Conservation (phyloP, 1,139 yeast species). For the Kodamaea ohmeri region DNA sequence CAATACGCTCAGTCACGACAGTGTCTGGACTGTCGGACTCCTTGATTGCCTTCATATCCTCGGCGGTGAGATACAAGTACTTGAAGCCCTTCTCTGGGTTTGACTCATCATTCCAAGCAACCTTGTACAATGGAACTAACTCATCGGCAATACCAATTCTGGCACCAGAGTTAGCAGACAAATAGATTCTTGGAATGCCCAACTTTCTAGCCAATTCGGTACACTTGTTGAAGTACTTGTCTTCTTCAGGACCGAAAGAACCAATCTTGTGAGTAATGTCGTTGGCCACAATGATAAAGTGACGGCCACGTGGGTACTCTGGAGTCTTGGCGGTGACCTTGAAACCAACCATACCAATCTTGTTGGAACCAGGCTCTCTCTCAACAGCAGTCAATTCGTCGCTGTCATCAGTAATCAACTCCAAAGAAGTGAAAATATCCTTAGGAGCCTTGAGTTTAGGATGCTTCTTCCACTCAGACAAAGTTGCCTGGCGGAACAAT, state of each 20-base stretch:
- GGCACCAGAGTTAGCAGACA: slow-evolving; percentile 98
- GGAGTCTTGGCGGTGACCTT: slow-evolving; percentile 88
- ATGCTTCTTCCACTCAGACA: slow-evolving; percentile 77
- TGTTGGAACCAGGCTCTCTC: slow-evolving; percentile 95
- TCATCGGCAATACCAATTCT: slow-evolving; percentile 98
- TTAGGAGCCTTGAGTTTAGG: slow-evolving; percentile 65
- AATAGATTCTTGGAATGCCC: slow-evolving; percentile 92
- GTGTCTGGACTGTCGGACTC: slow-evolving; percentile 58
- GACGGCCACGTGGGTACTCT: slow-evolving; percentile 95
- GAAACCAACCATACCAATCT: slow-evolving; percentile 98
- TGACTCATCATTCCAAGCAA: slow-evolving; percentile 82
- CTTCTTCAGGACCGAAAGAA: slow-evolving; percentile 98
- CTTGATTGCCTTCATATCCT: slow-evolving; percentile 59
- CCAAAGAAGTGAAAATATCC: slow-evolving; percentile 74
- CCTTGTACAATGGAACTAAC: slow-evolving; percentile 81
- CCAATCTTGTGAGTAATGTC: slow-evolving; percentile 98
- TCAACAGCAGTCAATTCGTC: slow-evolving; percentile 82
- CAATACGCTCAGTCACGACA: slow-evolving; percentile 74
- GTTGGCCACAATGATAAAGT: slow-evolving; percentile 86
- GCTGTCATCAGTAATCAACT: slow-evolving; percentile 78
- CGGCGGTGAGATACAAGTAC: slow-evolving; percentile 77
- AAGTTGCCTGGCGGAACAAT: slow-evolving; percentile 88
- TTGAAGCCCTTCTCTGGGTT: slow-evolving; percentile 84
- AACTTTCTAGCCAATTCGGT: slow-evolving; percentile 86
- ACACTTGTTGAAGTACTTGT: slow-evolving; percentile 83